phyloP scores from a whole-genome alignment of 208 protist species.

The Acanthamoeba royreba region DNA sequence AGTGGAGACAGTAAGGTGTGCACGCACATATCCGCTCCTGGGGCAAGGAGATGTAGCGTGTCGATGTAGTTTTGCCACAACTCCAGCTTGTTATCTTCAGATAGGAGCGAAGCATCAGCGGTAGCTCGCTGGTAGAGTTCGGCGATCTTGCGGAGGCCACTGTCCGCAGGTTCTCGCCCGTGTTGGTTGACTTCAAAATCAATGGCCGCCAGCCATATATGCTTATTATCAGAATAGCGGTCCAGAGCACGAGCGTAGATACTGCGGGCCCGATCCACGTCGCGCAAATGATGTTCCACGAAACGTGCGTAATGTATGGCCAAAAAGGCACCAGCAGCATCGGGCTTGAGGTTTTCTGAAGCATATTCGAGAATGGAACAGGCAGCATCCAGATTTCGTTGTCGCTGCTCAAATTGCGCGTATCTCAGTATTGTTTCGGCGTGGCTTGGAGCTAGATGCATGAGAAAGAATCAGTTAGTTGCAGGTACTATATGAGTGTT shows the following conservation, averaged over 20 bases:
- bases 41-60: not conserved
- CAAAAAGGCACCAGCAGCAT: not conserved
- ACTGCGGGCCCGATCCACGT: not conserved
- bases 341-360: not conserved
- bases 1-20: not conserved
- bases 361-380: not conserved
- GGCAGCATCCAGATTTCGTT: not conserved
- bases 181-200: not conserved
- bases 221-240: not conserved
- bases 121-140: not conserved
- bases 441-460: not conserved
- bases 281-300: not conserved
- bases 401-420: not conserved
- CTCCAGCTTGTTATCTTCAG: not conserved
- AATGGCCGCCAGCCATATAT: not conserved
- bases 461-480: not conserved
- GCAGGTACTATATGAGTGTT: not conserved
- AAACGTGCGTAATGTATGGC: not conserved
- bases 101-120: not conserved
- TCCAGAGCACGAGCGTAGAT: not conserved
- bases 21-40: not conserved
- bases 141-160: not conserved
- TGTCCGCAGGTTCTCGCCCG: not conserved
- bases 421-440: not conserved
- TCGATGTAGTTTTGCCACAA: not conserved